phyloP scores from a whole-genome alignment of 2,329 filamentous ascomycete species.

The Lachnellula occidentalis region DNA sequence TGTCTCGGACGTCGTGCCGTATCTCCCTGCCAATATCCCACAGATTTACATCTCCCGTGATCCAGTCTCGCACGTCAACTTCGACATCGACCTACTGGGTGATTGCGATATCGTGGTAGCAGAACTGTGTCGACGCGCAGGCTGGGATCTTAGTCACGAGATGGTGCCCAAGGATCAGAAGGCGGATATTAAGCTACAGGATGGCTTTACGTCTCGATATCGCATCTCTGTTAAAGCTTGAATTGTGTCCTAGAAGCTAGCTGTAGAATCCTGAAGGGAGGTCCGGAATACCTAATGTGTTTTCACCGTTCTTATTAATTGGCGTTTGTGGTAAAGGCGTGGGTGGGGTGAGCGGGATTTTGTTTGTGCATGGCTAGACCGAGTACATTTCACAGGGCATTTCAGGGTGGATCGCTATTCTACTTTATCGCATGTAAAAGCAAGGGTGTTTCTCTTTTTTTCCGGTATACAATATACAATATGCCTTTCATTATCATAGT shows the following conservation, averaged over 20 bases:
- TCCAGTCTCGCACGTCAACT: constrained; percentile 83
- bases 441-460: too few relatives aligned
- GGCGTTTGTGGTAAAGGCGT: background rate
- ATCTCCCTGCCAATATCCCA: constrained; percentile 71
- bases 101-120: constrained; percentile 88
- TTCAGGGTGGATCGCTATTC: too few relatives aligned
- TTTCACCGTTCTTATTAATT: too few relatives aligned
- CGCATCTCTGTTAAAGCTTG: constrained; percentile 30
- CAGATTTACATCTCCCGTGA: constrained; percentile 87
- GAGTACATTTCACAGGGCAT: background rate
- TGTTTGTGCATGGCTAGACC: background rate
- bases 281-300: too few relatives aligned
- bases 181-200: constrained; percentile 48
- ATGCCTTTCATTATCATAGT: too few relatives aligned
- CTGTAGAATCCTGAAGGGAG: too few relatives aligned
- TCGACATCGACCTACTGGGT: constrained; percentile 93
- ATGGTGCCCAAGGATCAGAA: constrained; percentile 70
- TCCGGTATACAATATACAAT: too few relatives aligned
- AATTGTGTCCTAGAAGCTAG: background rate
- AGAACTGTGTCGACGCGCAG: constrained; percentile 75
- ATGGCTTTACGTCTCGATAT: constrained; percentile 43
- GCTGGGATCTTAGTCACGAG: constrained; percentile 75
- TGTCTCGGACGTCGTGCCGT: constrained; percentile 84
- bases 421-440: too few relatives aligned
- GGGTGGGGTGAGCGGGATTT: background rate